Base-by-base conservation (phyloP, 768 basidiomycete genomes). In the Tricholoma bakamatsutake region DNA sequence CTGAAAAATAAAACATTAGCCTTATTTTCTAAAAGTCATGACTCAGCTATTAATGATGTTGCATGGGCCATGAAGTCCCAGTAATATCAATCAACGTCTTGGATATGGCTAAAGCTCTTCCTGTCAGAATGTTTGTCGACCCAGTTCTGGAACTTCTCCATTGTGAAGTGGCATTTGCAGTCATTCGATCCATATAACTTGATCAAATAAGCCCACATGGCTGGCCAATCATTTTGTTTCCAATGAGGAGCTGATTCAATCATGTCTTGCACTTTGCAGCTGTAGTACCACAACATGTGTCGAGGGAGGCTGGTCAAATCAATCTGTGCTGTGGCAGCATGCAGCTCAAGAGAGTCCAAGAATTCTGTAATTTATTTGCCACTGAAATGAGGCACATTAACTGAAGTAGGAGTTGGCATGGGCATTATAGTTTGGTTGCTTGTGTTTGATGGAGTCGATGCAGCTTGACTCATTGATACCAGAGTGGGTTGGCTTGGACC, bases 101-200 rank as follows among this genome's bases (percentile, higher is more conserved):
- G 31, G 2, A 33, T 4, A 33, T 33, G 2, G 31, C 31, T 33
- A 11, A 33, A 33, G 3, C 6, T 8, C 3, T 37, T 28, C 39
- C 37, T 8, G 11, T 39, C 3, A 1, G 37, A 37, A 42, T 60
- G 52, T 13, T 45, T 30, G 8, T 27, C 11, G 1, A 49, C 47
- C 59, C 56, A 60, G 0, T 12, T 8, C 5, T 48, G 5, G 5
- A 60, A 24, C 18, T 24, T 21, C 2, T 59, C 54, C 24, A 30
- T 18, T 1, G 54, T 52, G 1, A 45, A 5, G 13, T 24, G 24
- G 2, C 43, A 42, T 9, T 17, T 24, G 1, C 12, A 27, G 18
- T 57, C 52, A 15, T 54, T 46, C 1, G 59, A 56, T 4, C 37
- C 50, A 35, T 55, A 61, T 2, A 52, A n/a, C 2, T 53, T 21